Evolutionary conservation across 139 green algal genomes (phyloP).

Genomic region (Volvox reticuliferus): DNA sequence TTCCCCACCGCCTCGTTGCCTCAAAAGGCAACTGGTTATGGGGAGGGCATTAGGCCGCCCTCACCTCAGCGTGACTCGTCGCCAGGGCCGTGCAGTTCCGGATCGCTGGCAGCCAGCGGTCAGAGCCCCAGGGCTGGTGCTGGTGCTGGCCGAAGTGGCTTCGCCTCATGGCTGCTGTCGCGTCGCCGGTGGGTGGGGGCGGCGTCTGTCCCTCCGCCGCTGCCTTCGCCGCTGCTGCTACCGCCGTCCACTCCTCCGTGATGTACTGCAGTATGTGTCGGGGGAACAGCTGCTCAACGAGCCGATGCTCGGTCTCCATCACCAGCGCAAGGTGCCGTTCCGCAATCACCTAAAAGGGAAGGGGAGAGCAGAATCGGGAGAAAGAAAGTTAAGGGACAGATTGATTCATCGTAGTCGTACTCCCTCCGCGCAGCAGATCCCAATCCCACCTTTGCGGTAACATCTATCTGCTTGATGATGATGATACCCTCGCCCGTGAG

Average conservation of each 20-base stretch:
- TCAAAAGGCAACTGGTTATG: no score
- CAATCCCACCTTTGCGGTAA: no score
- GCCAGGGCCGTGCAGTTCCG: slow-evolving; percentile 15
- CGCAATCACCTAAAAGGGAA: not conserved
- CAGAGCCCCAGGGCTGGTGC: not conserved
- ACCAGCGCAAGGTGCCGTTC: slow-evolving; percentile 18
- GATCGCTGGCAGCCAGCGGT: not conserved
- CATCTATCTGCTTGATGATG: no score
- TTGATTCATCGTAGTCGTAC: no score
- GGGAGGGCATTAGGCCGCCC: no score
- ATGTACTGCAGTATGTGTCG: slow-evolving; percentile 20
- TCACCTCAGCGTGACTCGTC: not conserved
- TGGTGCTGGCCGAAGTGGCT: not conserved
- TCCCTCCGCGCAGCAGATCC: no score
- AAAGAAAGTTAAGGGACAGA: not conserved
- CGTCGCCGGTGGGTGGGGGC: no score
- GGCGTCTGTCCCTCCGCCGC: not conserved
- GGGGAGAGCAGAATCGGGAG: not conserved
- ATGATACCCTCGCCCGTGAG: no score
- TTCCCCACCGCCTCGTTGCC: no score
- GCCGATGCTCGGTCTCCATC: slow-evolving; percentile 26
- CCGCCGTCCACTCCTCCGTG: slow-evolving; percentile 5
- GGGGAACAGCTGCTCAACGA: slow-evolving; percentile 13
- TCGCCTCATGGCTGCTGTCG: not conserved
- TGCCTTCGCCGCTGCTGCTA: no score